These are phyloP conservation scores for Fonticula alba DNA, from an alignment of 78 protist species.

Conservation along the genomic window DNA sequence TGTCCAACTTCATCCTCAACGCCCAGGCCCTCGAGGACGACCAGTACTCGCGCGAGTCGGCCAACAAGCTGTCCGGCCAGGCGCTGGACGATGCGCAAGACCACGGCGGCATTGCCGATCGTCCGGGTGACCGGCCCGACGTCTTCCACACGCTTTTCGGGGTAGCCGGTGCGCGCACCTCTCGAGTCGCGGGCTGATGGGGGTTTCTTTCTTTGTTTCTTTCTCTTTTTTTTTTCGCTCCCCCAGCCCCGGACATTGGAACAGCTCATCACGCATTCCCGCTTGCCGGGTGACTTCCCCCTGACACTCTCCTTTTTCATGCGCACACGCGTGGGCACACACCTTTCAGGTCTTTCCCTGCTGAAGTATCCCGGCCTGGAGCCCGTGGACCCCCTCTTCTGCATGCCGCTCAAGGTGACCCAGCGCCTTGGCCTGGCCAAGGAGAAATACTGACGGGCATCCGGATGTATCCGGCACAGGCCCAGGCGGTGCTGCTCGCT, in stretches of 20 bases:
- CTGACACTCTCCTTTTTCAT: no score
- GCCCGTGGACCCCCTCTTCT: conserved; percentile 10
- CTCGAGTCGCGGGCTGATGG: no score
- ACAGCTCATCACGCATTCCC: no score
- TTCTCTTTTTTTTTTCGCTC: no score
- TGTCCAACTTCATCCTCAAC: conserved; percentile 52
- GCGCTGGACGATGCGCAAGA: conserved; percentile 68
- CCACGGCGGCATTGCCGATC: conserved; percentile 89
- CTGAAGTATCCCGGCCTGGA: background rate
- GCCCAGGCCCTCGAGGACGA: conserved; percentile 55
- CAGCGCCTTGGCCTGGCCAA: background rate
- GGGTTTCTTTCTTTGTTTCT: no score
- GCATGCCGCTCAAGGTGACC: conserved; percentile 5
- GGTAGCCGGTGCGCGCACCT: conserved; percentile 83
- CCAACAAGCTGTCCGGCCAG: background rate
- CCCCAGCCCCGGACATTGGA: no score
- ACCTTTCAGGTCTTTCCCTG: no score
- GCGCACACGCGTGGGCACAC: no score
- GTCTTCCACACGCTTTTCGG: conserved; percentile 98
- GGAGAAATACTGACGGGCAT: no score
- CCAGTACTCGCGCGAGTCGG: background rate
- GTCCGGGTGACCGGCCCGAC: conserved; percentile 88
- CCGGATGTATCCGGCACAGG: no score
- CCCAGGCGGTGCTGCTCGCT: no score
- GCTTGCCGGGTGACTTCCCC: no score